Conservation (phyloP, 2,329 filamentous ascomycete genomes). For the Penicillium palitans region DNA sequence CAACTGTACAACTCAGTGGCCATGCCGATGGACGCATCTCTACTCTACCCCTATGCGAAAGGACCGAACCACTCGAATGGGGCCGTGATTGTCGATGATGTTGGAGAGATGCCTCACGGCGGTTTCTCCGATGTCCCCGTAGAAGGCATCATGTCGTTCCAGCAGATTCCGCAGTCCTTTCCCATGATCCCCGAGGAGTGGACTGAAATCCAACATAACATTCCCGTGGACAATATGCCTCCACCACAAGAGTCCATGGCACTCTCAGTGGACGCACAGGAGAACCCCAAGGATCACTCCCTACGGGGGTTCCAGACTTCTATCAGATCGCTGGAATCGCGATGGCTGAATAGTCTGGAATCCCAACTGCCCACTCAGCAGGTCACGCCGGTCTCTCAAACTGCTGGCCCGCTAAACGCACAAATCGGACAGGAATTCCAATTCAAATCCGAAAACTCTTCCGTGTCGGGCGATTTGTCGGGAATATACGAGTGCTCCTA, state of each 20-base stretch:
- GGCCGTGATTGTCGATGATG: slow-evolving; percentile 41
- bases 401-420: slow-evolving; percentile 20
- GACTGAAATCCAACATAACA: slow-evolving; percentile 23
- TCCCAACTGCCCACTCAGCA: slow-evolving; percentile 34
- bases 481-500: slow-evolving; percentile 37
- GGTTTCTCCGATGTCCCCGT: slow-evolving; percentile 32
- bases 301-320: slow-evolving; percentile 28
- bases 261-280: slow-evolving; percentile 25
- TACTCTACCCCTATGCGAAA: slow-evolving; percentile 39
- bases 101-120: slow-evolving; percentile 30
- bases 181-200: slow-evolving; percentile 33
- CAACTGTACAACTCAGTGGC: slow-evolving; percentile 37
- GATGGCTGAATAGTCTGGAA: slow-evolving; percentile 38
- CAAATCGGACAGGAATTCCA: slow-evolving; percentile 33
- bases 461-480: slow-evolving; percentile 38
- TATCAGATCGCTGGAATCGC: slow-evolving; percentile 35
- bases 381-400: slow-evolving; percentile 28
- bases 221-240: slow-evolving; percentile 18
- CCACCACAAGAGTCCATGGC: slow-evolving; percentile 18
- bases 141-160: slow-evolving; percentile 34
- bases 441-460: slow-evolving; percentile 40
- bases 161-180: slow-evolving; percentile 33
- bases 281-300: slow-evolving; percentile 22
- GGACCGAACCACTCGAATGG: slow-evolving; percentile 26
- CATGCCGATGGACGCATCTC: slow-evolving; percentile 35